Base-by-base conservation (phyloP, 805 yeast genomes). In the Citeromyces nyonsensis region DNA sequence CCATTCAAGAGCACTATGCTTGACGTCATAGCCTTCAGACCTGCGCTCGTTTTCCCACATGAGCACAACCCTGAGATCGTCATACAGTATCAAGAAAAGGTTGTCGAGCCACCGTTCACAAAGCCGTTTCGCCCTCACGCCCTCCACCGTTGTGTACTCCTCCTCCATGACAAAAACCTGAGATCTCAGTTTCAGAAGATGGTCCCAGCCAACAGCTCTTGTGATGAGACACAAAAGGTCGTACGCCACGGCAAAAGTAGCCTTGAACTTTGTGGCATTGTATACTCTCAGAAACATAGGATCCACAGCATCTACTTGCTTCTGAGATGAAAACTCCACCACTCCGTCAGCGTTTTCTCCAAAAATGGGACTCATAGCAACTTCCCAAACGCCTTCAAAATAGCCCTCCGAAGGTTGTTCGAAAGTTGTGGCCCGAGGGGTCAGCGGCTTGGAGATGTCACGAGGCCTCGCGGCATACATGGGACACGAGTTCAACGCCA, bases 171-270 rank as follows among this genome's bases (percentile, higher is more conserved):
- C 71, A 53, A 88, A 88, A 1, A 80, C 73, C 12, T 62, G 56
- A 1, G 85, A 71, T 36, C 95, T 69, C 26, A 75, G 45, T 35
- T 61, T 58, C 40, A 86, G 61, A 25, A 84, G 51, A 25, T 65
- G 69, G 42, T 82, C 83, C 98, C 98, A 88, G 4, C 95, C 95
- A 27, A 75, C 58, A 15, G 63, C 54, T 12, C 75, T 65, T 3
- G 75, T 71, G 40, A 91, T 66, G 6, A 71, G 59, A 4, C 93
- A 73, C 35, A 88, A 52, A 35, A 85, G 52, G 28, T 74, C 76
- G 49, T 83, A 88, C 1, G 81, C 82, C 33, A 54, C 55, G 22
- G 56, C 53, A 38, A 70, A 69, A 1, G 81, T 69, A 4, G 73
- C 68, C 29, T 64, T 59, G 18, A 73, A 49, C 12, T 52, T 47